Evolutionary conservation across 805 yeast species (phyloP).

Genomic region (Yamadazyma laniorum): DNA sequence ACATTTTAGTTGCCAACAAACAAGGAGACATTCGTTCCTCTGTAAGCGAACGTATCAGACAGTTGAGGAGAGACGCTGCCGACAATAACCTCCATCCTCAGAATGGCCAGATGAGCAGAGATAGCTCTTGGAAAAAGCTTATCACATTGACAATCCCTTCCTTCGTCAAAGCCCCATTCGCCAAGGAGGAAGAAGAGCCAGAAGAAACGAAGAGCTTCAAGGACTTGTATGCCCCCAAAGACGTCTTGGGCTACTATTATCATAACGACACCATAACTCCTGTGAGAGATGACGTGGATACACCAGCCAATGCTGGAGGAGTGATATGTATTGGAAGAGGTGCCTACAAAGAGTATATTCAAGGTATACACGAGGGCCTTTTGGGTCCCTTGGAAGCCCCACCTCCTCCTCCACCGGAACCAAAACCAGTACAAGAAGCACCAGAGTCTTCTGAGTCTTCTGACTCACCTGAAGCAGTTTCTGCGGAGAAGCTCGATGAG

Average conservation of each 20-base stretch:
- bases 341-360: conserved; percentile 86
- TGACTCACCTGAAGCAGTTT: neutral
- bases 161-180: conserved; percentile 7
- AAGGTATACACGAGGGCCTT: conserved; percentile 92
- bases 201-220: conserved; percentile 18
- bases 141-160: conserved; percentile 17
- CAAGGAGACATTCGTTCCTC: conserved; percentile 85
- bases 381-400: conserved; percentile 76
- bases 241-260: conserved; percentile 59
- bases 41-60: conserved; percentile 82
- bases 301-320: conserved; percentile 67
- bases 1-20: conserved; percentile 68
- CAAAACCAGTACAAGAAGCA: conserved; percentile 11
- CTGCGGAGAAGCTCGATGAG: neutral
- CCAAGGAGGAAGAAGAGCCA: conserved; percentile 4
- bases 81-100: conserved; percentile 3
- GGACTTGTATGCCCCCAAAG: conserved; percentile 39
- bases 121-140: conserved; percentile 25
- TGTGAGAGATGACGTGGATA: conserved; percentile 45
- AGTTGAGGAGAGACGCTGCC: conserved; percentile 48
- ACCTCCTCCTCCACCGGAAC: conserved; percentile 9
- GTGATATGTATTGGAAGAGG: conserved; percentile 93
- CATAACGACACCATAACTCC: conserved; percentile 27
- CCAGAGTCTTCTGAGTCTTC: too few species aligned
- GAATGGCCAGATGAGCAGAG: conserved; percentile 11